These are phyloP conservation scores for Orobanche coerulescens DNA, from an alignment of 257 asterid species.

Conservation along the genomic window DNA sequence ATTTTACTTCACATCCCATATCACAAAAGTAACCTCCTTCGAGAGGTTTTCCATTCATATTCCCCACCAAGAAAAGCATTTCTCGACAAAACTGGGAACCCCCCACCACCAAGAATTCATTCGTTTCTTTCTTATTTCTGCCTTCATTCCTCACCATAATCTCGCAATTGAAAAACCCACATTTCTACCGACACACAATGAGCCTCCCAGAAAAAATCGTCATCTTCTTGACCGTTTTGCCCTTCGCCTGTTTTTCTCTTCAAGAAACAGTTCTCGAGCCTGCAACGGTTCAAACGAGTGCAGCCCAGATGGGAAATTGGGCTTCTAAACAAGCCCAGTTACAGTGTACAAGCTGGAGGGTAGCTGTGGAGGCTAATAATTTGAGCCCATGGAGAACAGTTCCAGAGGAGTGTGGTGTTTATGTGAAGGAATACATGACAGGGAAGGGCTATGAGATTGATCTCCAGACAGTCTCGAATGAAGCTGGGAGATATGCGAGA, in stretches of 20 bases:
- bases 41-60: too few relatives aligned
- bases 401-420: conserved; percentile 52
- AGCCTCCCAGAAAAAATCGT: conserved; percentile 17
- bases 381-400: conserved; percentile 52
- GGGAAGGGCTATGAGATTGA: conserved; percentile 42
- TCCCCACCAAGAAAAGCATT: conserved; percentile 34
- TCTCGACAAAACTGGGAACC: neutral
- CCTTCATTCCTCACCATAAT: too few relatives aligned
- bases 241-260: conserved; percentile 15
- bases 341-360: conserved; percentile 62
- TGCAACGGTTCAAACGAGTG: conserved; percentile 23
- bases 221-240: conserved; percentile 26
- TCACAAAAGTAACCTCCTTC: too few relatives aligned
- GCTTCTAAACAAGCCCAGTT: neutral
- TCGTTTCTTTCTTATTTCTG: neutral
- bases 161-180: neutral
- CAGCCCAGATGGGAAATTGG: conserved; percentile 11
- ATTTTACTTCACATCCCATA: too few relatives aligned
- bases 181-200: conserved; percentile 19
- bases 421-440: conserved; percentile 44
- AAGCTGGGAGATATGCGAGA: conserved; percentile 39
- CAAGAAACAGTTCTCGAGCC: conserved; percentile 19
- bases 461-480: conserved; percentile 42
- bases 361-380: conserved; percentile 58
- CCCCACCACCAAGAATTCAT: conserved; percentile 11